Base-by-base conservation (phyloP, 192 early-diverging fungal genomes). In the Entrophospora sp. region DNA sequence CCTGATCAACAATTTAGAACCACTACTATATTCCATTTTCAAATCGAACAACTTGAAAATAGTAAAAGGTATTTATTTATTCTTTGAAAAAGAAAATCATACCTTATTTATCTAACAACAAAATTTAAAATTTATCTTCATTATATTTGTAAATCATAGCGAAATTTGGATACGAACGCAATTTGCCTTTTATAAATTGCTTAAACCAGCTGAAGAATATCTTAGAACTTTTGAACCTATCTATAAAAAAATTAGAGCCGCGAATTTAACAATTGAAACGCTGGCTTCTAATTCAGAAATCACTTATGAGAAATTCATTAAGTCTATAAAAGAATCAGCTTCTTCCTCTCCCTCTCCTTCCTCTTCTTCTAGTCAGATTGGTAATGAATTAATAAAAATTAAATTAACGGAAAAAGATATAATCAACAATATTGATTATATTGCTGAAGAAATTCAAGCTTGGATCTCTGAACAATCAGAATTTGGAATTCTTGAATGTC, bases 161-260 rank as follows among this genome's bases (percentile, higher is more conserved):
- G 70, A 71, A 42, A 67, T 71, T 32, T 71, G 70, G 70, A 9
- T 71, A 9, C 64, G 61, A 3, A 71, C 70, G 7, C 70, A 71
- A 28, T 71, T 56, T 32, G 59, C 31, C 3, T 71, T 55, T 36
- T 71, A 71, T 28, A 67, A 67, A 37, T 37, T 71, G 0, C 22
- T 56, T n/a, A 49, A 58, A 5, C 57, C 70, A 28, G n/a, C 65
- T 0, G 18, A 37, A 10, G 36, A 59, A 9, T 71, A 71, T 36
- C 31, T 44, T 38, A 46, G 43, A 8, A 45, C 45, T 16, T 71
- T 64, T 60, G 40, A 35, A 22, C 64, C 70, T 22, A 20, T 64
- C 5, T 71, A 67, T 37, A 55, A 45, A 20, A 64, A 49, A 52
- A 36, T 71, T 53, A 31, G 58, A 24, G 28, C 55, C 5, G 31